Percentiles rank a stretch among this genome's conserved stretches.
Conservation (phyloP, 192 early-diverging fungal species). For the Backusella luteola region DNA sequence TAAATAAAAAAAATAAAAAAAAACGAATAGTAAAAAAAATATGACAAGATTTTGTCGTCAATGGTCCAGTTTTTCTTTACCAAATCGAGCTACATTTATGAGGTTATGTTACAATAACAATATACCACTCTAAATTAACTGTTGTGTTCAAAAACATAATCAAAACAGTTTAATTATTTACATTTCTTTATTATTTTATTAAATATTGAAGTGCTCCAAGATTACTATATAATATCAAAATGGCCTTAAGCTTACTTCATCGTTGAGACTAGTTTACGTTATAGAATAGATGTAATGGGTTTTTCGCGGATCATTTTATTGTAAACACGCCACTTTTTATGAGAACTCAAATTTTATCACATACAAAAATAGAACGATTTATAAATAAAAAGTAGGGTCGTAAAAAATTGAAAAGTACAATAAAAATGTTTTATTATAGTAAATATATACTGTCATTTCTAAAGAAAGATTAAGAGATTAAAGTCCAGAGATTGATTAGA, state of each 20-base stretch:
- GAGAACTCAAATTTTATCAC: neutral
- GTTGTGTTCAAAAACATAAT: neutral
- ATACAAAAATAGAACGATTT: neutral
- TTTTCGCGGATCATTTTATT: too few relatives aligned
- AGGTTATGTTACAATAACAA: neutral
- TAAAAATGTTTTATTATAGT: neutral
- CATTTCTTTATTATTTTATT: too few relatives aligned
- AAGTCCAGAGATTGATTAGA: neutral
- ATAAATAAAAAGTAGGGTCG: neutral
- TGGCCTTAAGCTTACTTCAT: too few relatives aligned
- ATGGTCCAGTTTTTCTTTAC: neutral
- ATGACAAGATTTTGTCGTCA: neutral
- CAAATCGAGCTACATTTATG: neutral
- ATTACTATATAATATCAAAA: too few relatives aligned
- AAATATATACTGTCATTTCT: neutral
- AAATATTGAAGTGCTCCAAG: too few relatives aligned
- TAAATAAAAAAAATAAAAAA: too few relatives aligned
- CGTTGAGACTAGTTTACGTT: too few relatives aligned
- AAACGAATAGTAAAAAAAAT: neutral
- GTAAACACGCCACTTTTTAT: too few relatives aligned
- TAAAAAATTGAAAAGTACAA: neutral
- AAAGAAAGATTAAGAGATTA: constrained; percentile 3
- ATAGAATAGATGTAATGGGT: too few relatives aligned
- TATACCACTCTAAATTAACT: neutral
- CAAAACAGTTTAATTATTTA: neutral